These are phyloP conservation scores for Chrysoporthe austroafricana DNA, from an alignment of 2,329 filamentous ascomycete species.

Conservation along the genomic window DNA sequence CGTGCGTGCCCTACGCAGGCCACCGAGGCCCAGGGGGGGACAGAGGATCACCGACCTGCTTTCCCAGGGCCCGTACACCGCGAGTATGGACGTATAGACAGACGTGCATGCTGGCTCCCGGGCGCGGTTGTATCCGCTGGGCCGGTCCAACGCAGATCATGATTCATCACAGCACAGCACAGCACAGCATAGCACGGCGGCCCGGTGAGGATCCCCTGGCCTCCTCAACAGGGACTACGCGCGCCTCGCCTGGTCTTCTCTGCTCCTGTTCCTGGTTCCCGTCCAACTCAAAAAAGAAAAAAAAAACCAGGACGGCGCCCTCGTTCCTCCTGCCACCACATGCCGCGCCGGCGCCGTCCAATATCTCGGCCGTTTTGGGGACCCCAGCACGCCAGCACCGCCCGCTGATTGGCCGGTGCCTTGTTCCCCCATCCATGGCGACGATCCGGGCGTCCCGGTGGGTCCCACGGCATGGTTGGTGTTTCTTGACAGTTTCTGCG, in stretches of 20 bases:
- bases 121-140: no score
- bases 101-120: no score
- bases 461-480: conserved; percentile 20
- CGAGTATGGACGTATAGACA: no score
- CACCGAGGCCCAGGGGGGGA: no score
- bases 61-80: no score
- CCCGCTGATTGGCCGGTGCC: conserved; percentile 1
- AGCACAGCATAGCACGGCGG: no score
- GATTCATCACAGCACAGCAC: conserved; percentile 2
- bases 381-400: background rate
- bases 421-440: background rate
- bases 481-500: conserved; percentile 5
- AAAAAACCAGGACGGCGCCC: background rate
- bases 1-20: no score
- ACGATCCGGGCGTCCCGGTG: conserved; percentile 17
- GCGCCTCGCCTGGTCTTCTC: background rate
- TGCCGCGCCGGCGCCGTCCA: background rate
- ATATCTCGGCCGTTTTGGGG: background rate
- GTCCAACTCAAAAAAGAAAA: background rate
- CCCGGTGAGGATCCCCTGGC: conserved; percentile 6
- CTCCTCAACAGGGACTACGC: background rate
- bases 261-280: background rate
- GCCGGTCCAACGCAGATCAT: background rate
- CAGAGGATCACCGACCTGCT: no score
- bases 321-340: background rate